A percentile compares a stretch with the other conserved stretches of the same genome.
Conservation (phyloP, 1,284 basidiomycete genomes). For the Veloporphyrellus conicus region DNA sequence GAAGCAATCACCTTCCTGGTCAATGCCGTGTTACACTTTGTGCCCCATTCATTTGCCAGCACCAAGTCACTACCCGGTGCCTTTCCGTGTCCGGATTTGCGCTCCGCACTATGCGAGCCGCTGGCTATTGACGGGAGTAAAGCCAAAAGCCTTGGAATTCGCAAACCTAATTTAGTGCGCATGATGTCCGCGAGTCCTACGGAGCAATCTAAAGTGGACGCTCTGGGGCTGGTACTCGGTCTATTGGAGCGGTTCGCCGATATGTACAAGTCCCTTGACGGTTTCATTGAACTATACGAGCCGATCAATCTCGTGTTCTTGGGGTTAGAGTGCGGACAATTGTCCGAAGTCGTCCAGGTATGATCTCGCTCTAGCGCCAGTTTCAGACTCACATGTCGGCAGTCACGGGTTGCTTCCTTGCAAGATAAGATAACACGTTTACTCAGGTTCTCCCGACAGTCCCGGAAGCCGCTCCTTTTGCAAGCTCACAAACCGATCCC, state of each 20-base stretch:
- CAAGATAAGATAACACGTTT: constrained; percentile 53
- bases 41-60: constrained; percentile 55
- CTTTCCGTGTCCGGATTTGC: constrained; percentile 74
- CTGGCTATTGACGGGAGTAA: constrained; percentile 43
- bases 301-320: constrained; percentile 64
- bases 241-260: constrained; percentile 68
- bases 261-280: constrained; percentile 73
- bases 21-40: constrained; percentile 68
- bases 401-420: constrained; percentile 46
- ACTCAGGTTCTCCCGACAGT: constrained; percentile 68
- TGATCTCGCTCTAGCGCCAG: constrained; percentile 2
- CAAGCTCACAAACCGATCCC: constrained; percentile 97
- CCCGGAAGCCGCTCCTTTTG: constrained; percentile 76
- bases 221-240: constrained; percentile 59
- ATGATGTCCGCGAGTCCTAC: constrained; percentile 40
- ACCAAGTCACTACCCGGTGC: constrained; percentile 53
- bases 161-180: constrained; percentile 46
- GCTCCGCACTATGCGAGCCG: constrained; percentile 40
- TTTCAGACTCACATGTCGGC: constrained; percentile 7
- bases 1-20: constrained; percentile 85
- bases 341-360: constrained; percentile 58
- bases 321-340: constrained; percentile 45
- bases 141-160: constrained; percentile 37
- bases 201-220: constrained; percentile 65
- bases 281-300: constrained; percentile 79